Percentiles rank a stretch among this genome's conserved stretches.
Evolutionary conservation across 2,329 filamentous ascomycete genomes (phyloP).

Genomic region (Immersiporthe knoxdaviesiana): DNA sequence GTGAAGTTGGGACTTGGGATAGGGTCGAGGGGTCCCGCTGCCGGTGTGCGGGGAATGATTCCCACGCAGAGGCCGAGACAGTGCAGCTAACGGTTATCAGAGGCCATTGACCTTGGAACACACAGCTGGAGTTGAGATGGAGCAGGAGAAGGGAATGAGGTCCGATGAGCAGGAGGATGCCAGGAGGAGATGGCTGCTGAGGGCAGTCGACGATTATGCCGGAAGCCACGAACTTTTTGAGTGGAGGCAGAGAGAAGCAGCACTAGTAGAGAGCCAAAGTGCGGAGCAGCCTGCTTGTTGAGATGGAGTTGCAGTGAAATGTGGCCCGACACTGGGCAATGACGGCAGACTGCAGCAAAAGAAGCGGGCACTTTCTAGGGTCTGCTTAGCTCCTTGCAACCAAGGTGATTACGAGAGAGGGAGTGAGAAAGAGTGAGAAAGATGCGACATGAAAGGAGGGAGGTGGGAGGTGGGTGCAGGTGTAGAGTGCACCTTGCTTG

Average conservation of each 20-base stretch:
- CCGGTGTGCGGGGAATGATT: conserved; percentile 39
- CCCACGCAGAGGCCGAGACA: conserved; percentile 51
- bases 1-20: conserved; percentile 6
- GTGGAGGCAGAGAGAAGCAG: conserved; percentile 10
- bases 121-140: background rate
- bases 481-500: background rate
- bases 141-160: background rate
- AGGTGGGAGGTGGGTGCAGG: background rate
- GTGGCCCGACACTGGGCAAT: conserved; percentile 12
- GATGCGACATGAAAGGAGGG: too few relatives aligned
- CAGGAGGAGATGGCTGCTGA: conserved; percentile 14
- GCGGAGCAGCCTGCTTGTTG: background rate
- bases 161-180: background rate
- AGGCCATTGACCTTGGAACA: conserved; percentile 55
- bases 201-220: background rate
- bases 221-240: conserved; percentile 1
- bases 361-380: background rate
- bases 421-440: background rate
- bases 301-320: conserved; percentile 7
- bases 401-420: background rate
- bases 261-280: background rate
- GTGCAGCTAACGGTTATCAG: conserved; percentile 59
- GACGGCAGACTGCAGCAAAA: conserved; percentile 14
- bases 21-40: conserved; percentile 33
- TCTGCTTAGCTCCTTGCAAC: background rate